Base-by-base conservation (phyloP, 495 filamentous ascomycete genomes). In the Cercophora newfieldiana region DNA sequence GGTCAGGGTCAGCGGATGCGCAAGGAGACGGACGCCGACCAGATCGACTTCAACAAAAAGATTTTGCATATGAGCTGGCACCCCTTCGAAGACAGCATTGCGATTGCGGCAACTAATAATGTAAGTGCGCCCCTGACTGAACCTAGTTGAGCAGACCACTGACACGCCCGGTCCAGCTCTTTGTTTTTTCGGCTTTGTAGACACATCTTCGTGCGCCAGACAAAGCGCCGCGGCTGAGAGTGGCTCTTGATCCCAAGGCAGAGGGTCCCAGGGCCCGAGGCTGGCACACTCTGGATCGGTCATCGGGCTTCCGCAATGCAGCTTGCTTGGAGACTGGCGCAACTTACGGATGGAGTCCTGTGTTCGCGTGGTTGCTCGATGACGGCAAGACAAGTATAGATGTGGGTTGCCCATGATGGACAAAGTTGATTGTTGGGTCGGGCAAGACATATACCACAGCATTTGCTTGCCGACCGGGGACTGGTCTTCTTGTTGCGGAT, bases 41-140 rank as follows among this genome's bases (percentile, higher is more conserved):
- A 97, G 81, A 99, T 99, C 79, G 95, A 99, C 76, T 99, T 98
- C 82, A 98, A 99, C 85, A 99, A 99, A 89, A 99, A 99, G 88
- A 99, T 99, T 76, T 74, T 99, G 77, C 95, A 99, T 77, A 99
- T 99, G 95, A 98, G 95, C 80, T 99, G 95, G 95, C 95, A 99
- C 88, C 95, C 95, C 55, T 97, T 93, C 75, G 95, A 99, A 82
- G 95, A 99, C 81, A 97, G 94, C 80, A 99, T 99, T 82, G 95
- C 95, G 50, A 99, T 99, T 84, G 95, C 95, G 65, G 95, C 95
- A 57, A 99, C 95, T 66, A 99, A 99, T 83, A 99, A 99, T 79
- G 95, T 98, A 80, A 90, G 92, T 85, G 16, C 49, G 21, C 19
- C 60, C 22, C 58, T 7, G 16, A 12, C 28, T 18, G 53, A 19